phyloP scores from a whole-genome alignment of 495 filamentous ascomycete genomes.

The Tuber indicum region DNA sequence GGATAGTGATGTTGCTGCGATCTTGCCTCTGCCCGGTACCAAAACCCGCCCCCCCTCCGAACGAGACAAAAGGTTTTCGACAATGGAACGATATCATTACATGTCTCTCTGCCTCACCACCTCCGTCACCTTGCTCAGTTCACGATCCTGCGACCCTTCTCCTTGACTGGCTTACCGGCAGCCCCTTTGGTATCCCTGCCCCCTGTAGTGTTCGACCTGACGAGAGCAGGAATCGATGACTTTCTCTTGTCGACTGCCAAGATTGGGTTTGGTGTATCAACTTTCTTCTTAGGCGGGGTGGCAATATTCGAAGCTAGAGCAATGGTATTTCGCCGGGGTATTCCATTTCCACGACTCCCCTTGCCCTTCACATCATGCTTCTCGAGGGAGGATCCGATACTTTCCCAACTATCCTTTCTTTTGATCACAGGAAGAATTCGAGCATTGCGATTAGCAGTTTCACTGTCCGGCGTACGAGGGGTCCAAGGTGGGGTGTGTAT shows the following conservation, averaged over 20 bases:
- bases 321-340: slow-evolving; percentile 1
- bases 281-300: not conserved
- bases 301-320: not conserved
- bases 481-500: slow-evolving; percentile 1
- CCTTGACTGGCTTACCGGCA: not conserved
- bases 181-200: slow-evolving; percentile 21
- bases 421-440: slow-evolving; percentile 1
- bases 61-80: not conserved
- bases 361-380: not conserved
- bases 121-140: not conserved
- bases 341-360: not conserved
- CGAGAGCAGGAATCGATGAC: slow-evolving; percentile 16
- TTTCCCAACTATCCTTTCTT: not conserved
- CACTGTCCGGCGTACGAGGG: not conserved
- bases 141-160: not conserved
- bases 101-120: not conserved
- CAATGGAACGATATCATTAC: not conserved
- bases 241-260: slow-evolving; percentile 6
- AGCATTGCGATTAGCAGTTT: not conserved
- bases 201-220: slow-evolving; percentile 22
- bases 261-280: not conserved
- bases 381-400: not conserved
- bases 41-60: not conserved
- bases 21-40: not conserved
- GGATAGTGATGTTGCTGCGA: not conserved